Base-by-base conservation (phyloP, 2,329 filamentous ascomycete species). In the Xylaria polymorpha region DNA sequence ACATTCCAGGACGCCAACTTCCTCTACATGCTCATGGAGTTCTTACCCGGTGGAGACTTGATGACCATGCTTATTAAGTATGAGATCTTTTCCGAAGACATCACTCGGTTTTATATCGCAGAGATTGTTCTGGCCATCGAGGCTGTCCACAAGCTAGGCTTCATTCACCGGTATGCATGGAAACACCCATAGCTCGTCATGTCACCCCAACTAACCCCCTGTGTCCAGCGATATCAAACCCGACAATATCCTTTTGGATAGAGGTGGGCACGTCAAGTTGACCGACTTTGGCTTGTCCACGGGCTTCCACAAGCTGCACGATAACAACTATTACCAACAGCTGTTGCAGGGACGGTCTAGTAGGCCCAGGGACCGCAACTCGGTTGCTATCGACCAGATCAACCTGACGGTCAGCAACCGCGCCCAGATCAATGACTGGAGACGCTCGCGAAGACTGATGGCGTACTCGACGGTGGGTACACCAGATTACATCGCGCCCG, bases 31-130 rank as follows among this genome's bases (percentile, higher is more conserved):
- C 86, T 99, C 70, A 99, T 99, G 96, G 96, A 99, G 83, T 99
- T 98, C 83, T 87, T 99, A 81, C 96, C 96, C 8, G 96, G 96
- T 81, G 96, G 96, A 81, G 96, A 99, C 84, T 82, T 99, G 80
- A 99, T 99, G 96, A 99, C 96, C 3, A 99, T 99, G 96, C 86
- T 99, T 75, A 99, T 99, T 85, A 99, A 98, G 86, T 99, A 99
- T 79, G 96, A 99, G 81, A 98, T 99, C 80, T 99, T 99, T 81
- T 97, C 94, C 0, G 95, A 98, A 81, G 96, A 99, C 75, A 98
- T 99, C 74, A 99, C 96, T 37, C 90, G 96, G 20, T 99, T 99
- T 83, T 99, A 99, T 83, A 99, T 99, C 89, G 96, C 96, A 29
- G 95, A 99, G 81, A 95, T 98, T 76, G 93, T 97, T 29, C 87